Evolutionary conservation across 2,329 filamentous ascomycete genomes (phyloP).

Genomic region (Apiospora sp.): DNA sequence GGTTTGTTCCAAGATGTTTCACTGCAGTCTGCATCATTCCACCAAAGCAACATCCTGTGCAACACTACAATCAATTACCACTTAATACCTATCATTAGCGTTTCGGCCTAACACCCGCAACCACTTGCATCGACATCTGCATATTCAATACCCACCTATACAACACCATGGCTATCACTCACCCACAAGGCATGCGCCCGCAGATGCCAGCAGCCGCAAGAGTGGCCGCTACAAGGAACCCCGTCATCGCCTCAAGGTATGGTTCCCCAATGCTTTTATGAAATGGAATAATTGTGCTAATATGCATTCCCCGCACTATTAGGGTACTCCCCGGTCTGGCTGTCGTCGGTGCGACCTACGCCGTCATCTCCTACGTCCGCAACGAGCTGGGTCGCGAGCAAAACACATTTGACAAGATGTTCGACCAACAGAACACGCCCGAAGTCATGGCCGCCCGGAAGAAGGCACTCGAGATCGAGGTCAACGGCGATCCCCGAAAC

Average conservation of each 20-base stretch:
- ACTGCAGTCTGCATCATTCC: slow-evolving; percentile 34
- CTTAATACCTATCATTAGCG: slow-evolving; percentile 24
- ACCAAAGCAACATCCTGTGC: slow-evolving; percentile 29
- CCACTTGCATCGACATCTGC: slow-evolving; percentile 11
- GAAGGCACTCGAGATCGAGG: slow-evolving; percentile 35
- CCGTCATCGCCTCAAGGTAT: slow-evolving; percentile 28
- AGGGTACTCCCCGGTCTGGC: slow-evolving; percentile 34
- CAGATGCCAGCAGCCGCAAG: slow-evolving; percentile 36
- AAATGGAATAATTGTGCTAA: background rate
- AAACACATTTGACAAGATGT: slow-evolving; percentile 39
- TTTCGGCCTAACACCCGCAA: slow-evolving; percentile 5
- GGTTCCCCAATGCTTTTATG: background rate
- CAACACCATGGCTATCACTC: slow-evolving; percentile 30
- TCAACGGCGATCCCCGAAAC: slow-evolving; percentile 41
- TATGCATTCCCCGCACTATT: slow-evolving; percentile 27
- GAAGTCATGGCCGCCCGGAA: slow-evolving; percentile 39
- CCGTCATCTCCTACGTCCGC: slow-evolving; percentile 36
- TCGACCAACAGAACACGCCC: slow-evolving; percentile 42
- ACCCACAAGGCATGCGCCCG: slow-evolving; percentile 33
- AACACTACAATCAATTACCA: slow-evolving; percentile 26
- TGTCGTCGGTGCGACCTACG: slow-evolving; percentile 32
- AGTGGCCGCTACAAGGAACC: slow-evolving; percentile 31
- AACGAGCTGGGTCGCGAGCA: slow-evolving; percentile 35
- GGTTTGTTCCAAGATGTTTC: slow-evolving; percentile 30
- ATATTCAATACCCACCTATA: slow-evolving; percentile 5